These are phyloP conservation scores for Rhypophila decipiens DNA, from an alignment of 495 filamentous ascomycete species.

Conservation along the genomic window DNA sequence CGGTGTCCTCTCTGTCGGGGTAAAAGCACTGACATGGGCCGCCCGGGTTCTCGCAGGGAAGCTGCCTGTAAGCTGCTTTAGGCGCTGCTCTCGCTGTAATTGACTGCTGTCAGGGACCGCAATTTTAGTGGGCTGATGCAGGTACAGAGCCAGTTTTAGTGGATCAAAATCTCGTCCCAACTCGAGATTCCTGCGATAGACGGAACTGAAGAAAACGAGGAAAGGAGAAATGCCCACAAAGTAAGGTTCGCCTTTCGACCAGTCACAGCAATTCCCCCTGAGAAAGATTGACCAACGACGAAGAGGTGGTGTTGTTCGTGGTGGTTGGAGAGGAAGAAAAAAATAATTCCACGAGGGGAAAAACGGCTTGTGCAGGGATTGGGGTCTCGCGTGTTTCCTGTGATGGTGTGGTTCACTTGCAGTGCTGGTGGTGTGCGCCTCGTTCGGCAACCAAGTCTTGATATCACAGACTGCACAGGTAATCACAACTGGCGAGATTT, in stretches of 20 bases:
- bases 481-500: no score
- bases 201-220: neutral
- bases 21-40: conserved; percentile 3
- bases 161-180: neutral
- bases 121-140: neutral
- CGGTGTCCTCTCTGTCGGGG: neutral
- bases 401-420: conserved; percentile 1
- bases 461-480: no score
- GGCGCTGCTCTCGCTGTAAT: no score
- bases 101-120: no score
- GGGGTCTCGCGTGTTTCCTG: conserved; percentile 1
- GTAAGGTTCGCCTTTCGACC: neutral
- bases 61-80: neutral
- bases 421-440: no score
- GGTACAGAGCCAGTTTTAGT: neutral
- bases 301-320: neutral
- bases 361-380: neutral
- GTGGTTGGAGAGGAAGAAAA: conserved; percentile 1
- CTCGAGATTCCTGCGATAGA: neutral
- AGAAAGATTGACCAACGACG: neutral
- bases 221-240: conserved; percentile 2
- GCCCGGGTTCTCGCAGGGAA: conserved; percentile 2
- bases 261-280: neutral
- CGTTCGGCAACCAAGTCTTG: no score
- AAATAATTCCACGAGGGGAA: neutral